phyloP scores from a whole-genome alignment of 257 asterid genomes.

The Penstemon eatonii region DNA sequence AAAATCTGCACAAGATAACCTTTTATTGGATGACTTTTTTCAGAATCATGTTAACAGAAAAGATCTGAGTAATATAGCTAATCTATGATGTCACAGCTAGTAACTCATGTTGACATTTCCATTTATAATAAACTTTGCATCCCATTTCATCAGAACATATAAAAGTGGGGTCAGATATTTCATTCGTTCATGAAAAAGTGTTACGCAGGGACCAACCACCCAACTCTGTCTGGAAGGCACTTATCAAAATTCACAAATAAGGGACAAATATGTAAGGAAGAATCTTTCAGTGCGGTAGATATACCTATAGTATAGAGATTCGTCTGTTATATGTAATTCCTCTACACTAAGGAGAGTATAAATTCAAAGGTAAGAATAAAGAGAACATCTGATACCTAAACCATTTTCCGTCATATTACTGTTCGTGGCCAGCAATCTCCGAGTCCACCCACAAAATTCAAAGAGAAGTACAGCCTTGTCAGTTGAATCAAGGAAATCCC shows the following conservation, averaged over 20 bases:
- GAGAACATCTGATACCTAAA: constrained; percentile 41
- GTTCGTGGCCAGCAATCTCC: constrained; percentile 52
- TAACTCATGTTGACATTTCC: constrained; percentile 14
- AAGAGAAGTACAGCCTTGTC: constrained; percentile 84
- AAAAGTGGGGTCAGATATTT: constrained; percentile 22
- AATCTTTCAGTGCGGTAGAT: constrained; percentile 17
- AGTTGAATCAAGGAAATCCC: constrained; percentile 67
- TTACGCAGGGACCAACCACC: background rate
- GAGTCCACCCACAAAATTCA: constrained; percentile 92
- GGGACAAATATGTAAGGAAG: constrained; percentile 17
- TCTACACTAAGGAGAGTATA: constrained; percentile 8
- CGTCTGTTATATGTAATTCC: constrained; percentile 15
- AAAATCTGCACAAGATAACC: constrained; percentile 43
- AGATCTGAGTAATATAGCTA: constrained; percentile 15
- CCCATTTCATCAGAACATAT: constrained; percentile 15
- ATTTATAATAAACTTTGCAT: constrained; percentile 6
- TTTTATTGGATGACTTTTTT: constrained; percentile 30
- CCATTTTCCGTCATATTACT: constrained; percentile 35
- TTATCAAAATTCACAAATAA: constrained; percentile 18
- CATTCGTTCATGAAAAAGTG: constrained; percentile 15
- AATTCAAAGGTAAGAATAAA: constrained; percentile 10
- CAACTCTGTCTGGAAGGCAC: constrained; percentile 13
- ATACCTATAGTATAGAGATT: background rate
- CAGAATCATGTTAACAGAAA: constrained; percentile 29
- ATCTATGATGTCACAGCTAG: background rate